Base-by-base conservation (phyloP, 169 alveolate species). In the Babesia gibsoni region DNA sequence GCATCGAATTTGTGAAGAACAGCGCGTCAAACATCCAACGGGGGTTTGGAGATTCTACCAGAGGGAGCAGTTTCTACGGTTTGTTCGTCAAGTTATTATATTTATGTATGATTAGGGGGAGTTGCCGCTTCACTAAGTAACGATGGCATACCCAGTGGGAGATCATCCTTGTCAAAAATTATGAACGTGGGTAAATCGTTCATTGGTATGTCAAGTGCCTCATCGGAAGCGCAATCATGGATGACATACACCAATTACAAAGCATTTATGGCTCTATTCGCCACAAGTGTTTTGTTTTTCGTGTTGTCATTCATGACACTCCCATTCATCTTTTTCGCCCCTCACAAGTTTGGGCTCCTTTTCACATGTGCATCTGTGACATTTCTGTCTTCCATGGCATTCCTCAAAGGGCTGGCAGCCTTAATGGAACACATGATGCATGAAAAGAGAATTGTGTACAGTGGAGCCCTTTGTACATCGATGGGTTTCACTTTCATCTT, bases 241-340 rank as follows among this genome's bases (percentile, higher is more conserved):
- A 58, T 48, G 66, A 68, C 75, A 3, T 79, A 79, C 39, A 79
- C 88, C 20, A 79, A 69, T 49, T 68, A 68, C 33, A 79, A 57
- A 37, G 52, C 35, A 25, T 79, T 66, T 46, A 30, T 79, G 53
- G 67, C 46, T 20, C 33, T 68, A 12, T 57, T 69, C 3, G 65
- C 48, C 12, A 56, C 75, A 16, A 66, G 82, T 7, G 10, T 67
- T 16, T 7, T 69, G 23, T 79, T 79, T 46, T 79, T 68, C 58
- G 65, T 64, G n/a, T 23, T 79, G 53, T 20, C 88, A 18, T 79
- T 79, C 57, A 57, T 79, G 83, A 45, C 88, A 7, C 65, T 79
- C 37, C 88, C 88, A 16, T 69, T 79, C 32, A 69, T 79, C 36
- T 25, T 79, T 0, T 79, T 79, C 52, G 82, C 88, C 12, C 88